These are phyloP conservation scores for Fusarium newnesense DNA, from an alignment of 2,329 filamentous ascomycete species.

Conservation along the genomic window DNA sequence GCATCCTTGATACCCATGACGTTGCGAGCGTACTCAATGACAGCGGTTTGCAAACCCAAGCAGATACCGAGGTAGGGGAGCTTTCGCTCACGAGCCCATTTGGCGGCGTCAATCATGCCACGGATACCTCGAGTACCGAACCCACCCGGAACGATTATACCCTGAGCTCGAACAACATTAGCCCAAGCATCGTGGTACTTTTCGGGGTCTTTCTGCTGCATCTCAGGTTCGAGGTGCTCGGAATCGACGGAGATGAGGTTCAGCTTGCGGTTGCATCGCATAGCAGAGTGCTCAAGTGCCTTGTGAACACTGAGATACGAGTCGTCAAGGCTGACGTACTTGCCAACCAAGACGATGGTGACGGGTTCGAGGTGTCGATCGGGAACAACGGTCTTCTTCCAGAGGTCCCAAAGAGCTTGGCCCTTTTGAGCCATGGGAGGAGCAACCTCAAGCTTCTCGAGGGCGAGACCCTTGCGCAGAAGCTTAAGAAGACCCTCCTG, in stretches of 20 bases:
- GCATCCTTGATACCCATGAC: constrained; percentile 71
- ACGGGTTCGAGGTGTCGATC: constrained; percentile 75
- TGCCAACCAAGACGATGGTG: constrained; percentile 88
- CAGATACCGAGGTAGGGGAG: constrained; percentile 90
- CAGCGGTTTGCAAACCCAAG: constrained; percentile 91
- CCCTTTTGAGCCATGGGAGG: constrained; percentile 70
- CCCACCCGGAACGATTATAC: constrained; percentile 71
- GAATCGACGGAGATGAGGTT: constrained; percentile 88
- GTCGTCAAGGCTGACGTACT: constrained; percentile 87
- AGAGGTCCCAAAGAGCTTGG: constrained; percentile 77
- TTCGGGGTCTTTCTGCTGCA: constrained; percentile 70
- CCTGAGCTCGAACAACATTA: constrained; percentile 73
- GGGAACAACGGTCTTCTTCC: constrained; percentile 76
- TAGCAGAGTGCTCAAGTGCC: constrained; percentile 88
- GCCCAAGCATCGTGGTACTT: constrained; percentile 90
- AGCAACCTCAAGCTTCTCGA: constrained; percentile 67
- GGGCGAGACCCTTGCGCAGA: constrained; percentile 72
- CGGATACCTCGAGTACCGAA: constrained; percentile 82
- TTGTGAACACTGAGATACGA: constrained; percentile 86
- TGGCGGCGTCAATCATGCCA: constrained; percentile 90
- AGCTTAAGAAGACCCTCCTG: constrained; percentile 78
- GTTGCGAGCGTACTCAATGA: constrained; percentile 87
- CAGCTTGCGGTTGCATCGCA: constrained; percentile 84
- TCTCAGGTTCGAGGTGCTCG: constrained; percentile 79
- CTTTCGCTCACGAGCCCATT: constrained; percentile 85